Evolutionary conservation across 495 filamentous ascomycete species (phyloP), one percentile per base, ranked within the genome.

Genomic region (Hyphodiscus hymeniophilus): DNA sequence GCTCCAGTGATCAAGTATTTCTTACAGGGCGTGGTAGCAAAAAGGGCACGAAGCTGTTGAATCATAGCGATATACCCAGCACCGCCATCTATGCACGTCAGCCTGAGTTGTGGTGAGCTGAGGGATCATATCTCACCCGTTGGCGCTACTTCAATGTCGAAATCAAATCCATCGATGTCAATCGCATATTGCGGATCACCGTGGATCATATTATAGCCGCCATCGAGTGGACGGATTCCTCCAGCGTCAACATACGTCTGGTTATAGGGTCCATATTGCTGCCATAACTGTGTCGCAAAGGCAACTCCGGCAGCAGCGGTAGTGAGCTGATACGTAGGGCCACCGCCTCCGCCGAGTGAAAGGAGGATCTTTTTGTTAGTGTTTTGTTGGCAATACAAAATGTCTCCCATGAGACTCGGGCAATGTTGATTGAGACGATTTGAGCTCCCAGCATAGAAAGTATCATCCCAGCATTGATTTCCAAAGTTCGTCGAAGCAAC

Each of bases 331-430:
- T 68, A 67, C 18, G 13, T 18, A n/a, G 13, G 15, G 7, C n/a
- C 4, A 7, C 47, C 17, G n/a, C n/a, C n/a, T n/a, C n/a, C n/a
- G n/a, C 81, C 82, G 26, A 81, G 80, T 11, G 87, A 67, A 10
- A 77, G 82, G 0, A 87, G 62, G 13, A 87, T 58, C 44, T 87
- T 70, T n/a, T 75, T 81, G 56, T 83, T 86, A 24, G 72, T 73
- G 41, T 57, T 50, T 35, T 63, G 38, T 32, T 76, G 67, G 31
- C 63, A 70, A 3, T 54, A 59, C 30, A 65, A 63, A 41, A 87
- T 79, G 48, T 83, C 77, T 8, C 56, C 31, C 22, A 44, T 34
- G 21, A 72, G 55, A 21, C 33, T 30, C 1, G 61, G 54, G 38
- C 74, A 73, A 22, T 62, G 42, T 51, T 50, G 5, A 66, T 46